These are phyloP conservation scores for Dactylellina leptospora DNA, from an alignment of 2,329 filamentous ascomycete genomes.

Conservation along the genomic window DNA sequence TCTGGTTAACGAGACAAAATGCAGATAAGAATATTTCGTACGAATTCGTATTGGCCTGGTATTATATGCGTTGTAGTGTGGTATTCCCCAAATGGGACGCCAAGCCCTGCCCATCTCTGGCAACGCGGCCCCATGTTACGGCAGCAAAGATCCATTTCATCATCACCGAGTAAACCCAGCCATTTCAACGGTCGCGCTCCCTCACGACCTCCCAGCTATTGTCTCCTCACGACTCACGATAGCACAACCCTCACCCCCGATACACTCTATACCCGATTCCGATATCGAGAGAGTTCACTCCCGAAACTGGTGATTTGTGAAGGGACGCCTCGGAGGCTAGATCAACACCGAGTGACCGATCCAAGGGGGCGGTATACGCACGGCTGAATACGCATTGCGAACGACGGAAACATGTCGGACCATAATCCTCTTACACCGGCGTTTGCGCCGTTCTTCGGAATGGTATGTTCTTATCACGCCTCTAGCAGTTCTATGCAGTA, in stretches of 20 bases:
- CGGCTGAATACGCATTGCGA: not conserved
- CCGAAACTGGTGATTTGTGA: too few species aligned
- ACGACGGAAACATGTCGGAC: conserved; percentile 24
- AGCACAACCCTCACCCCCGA: too few species aligned
- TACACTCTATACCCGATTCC: too few species aligned
- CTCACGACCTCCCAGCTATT: too few species aligned
- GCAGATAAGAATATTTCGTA: not conserved
- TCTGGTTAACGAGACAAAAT: not conserved
- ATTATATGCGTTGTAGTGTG: not conserved
- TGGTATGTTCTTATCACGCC: conserved; percentile 24
- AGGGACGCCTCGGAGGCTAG: too few species aligned
- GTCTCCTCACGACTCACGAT: too few species aligned
- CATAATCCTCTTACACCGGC: conserved; percentile 47
- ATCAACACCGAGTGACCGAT: too few species aligned
- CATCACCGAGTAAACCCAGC: conserved; percentile 15
- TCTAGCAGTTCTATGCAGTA: not conserved
- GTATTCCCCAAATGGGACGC: not conserved
- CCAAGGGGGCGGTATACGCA: too few species aligned
- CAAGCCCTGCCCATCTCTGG: not conserved
- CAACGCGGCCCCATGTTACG: not conserved
- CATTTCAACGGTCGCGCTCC: not conserved
- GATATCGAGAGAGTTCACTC: too few species aligned
- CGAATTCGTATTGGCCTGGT: not conserved
- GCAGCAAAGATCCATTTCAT: conserved; percentile 30
- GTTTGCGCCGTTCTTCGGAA: conserved; percentile 52